Evolutionary conservation across 768 basidiomycete genomes (phyloP), one percentile per base, ranked within the genome.

Genomic region (Asterophora lycoperdoides): DNA sequence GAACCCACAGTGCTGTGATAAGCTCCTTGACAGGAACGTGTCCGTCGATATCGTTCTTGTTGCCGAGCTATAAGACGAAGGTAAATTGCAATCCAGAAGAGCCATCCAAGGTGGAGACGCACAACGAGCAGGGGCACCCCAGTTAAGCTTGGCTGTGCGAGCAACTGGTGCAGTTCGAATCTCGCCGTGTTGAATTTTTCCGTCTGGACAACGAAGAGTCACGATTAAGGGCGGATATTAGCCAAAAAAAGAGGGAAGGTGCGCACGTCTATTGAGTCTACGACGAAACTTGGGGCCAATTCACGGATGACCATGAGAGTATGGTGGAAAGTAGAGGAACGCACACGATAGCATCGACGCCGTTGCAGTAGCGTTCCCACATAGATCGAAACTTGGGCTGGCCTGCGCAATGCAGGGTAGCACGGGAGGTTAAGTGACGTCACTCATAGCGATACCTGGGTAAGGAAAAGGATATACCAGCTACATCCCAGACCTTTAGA

Each of bases 401-500:
- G 26, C 92, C 89, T 86, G 59, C 8, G 19, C 13, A 23, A 6
- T 6, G 23, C 23, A 23, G 23, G 23, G 23, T 23, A 42, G 34
- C 2, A 49, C 7, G 44, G 11, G 5, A 11, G 18, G 15, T n/a
- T 2, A 29, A 15, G 46, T 52, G 54, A 46, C 49, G 51, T 49
- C 48, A 53, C n/a, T 17, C n/a, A n/a, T 39, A 39, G 17, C 44
- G 26, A 9, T 35, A 36, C 17, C 13, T 32, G 30, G 14, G 44
- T 30, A 28, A 20, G 40, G 5, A 28, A n/a, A 41, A 14, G 7
- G 48, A 56, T 80, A 57, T 54, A 89, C 86, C 92, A 53, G 93
- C 93, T 33, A 96, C 89, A 65, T 96, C 93, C 93, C 93, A 96
- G 41, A 96, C 83, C 65, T 93, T 95, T 61, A 96, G 72, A 0